Evolutionary conservation across 2,329 filamentous ascomycete genomes (phyloP).

Genomic region (Coniella lustricola): DNA sequence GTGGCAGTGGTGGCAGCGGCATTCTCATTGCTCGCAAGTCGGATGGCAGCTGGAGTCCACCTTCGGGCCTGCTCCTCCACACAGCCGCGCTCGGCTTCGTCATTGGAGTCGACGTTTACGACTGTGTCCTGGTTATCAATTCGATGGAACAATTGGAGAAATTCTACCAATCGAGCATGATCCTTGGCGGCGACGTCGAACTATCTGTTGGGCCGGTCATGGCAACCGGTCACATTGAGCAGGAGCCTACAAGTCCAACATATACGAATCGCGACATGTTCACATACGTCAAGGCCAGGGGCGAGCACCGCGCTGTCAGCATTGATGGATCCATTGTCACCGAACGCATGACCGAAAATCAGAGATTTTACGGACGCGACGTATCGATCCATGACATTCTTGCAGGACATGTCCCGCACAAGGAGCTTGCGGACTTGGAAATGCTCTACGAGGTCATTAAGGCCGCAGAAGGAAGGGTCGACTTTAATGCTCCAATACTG

Average conservation of each 20-base stretch:
- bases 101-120: slow-evolving; percentile 89
- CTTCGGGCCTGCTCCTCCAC: slow-evolving; percentile 84
- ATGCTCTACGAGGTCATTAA: slow-evolving; percentile 76
- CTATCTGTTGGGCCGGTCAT: slow-evolving; percentile 70
- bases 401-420: slow-evolving; percentile 46
- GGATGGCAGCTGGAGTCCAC: slow-evolving; percentile 85
- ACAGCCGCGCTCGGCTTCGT: slow-evolving; percentile 85
- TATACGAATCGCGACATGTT: slow-evolving; percentile 47
- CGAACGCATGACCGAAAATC: slow-evolving; percentile 53
- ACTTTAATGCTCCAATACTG: slow-evolving; percentile 64
- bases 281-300: slow-evolving; percentile 52
- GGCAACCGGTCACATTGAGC: slow-evolving; percentile 43
- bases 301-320: slow-evolving; percentile 47
- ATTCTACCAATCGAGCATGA: slow-evolving; percentile 72
- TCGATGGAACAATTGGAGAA: slow-evolving; percentile 75
- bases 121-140: slow-evolving; percentile 91
- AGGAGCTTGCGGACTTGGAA: slow-evolving; percentile 46
- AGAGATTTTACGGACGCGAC: slow-evolving; percentile 46
- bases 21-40: slow-evolving; percentile 77
- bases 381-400: slow-evolving; percentile 50
- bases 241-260: slow-evolving; percentile 42
- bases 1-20: slow-evolving; percentile 83
- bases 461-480: slow-evolving; percentile 74
- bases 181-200: slow-evolving; percentile 73
- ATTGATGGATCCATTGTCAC: slow-evolving; percentile 50